These are phyloP conservation scores for Ustilago vetiveriae DNA, from an alignment of 1,284 basidiomycete genomes.

Conservation along the genomic window DNA sequence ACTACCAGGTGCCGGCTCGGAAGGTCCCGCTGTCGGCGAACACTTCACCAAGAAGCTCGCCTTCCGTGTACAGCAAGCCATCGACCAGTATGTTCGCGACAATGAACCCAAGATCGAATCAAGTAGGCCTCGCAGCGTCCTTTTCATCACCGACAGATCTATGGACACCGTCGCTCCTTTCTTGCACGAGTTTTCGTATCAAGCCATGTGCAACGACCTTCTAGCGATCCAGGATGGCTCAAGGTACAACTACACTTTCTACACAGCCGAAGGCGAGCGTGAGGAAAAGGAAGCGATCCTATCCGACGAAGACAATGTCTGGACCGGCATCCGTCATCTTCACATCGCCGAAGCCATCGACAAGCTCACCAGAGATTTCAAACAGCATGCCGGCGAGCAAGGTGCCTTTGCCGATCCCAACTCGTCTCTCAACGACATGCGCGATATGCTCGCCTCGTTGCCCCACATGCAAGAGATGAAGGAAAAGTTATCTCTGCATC, in stretches of 20 bases:
- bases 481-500: constrained; percentile 94
- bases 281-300: constrained; percentile 88
- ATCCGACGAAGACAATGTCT: constrained; percentile 86
- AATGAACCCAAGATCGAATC: constrained; percentile 74
- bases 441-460: constrained; percentile 95
- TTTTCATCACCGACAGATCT: constrained; percentile 92
- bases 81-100: constrained; percentile 51
- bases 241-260: constrained; percentile 78
- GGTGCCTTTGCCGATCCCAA: constrained; percentile 78
- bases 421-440: constrained; percentile 93
- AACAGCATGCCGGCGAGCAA: constrained; percentile 89
- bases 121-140: constrained; percentile 78
- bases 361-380: constrained; percentile 93
- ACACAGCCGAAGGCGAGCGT: constrained; percentile 72
- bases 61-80: constrained; percentile 50
- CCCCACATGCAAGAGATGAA: constrained; percentile 95
- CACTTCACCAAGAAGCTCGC: constrained; percentile 62
- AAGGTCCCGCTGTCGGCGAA: constrained; percentile 30
- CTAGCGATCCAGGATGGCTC: constrained; percentile 82
- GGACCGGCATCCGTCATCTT: constrained; percentile 91
- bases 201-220: constrained; percentile 97
- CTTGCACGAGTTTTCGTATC: constrained; percentile 97
- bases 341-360: constrained; percentile 99
- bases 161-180: constrained; percentile 93
- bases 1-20: constrained; percentile 10